A percentile compares a stretch with the other conserved stretches of the same genome.
These are phyloP conservation scores for Apiospora kogelbergensis DNA, from an alignment of 2,329 filamentous ascomycete species.

Conservation along the genomic window DNA sequence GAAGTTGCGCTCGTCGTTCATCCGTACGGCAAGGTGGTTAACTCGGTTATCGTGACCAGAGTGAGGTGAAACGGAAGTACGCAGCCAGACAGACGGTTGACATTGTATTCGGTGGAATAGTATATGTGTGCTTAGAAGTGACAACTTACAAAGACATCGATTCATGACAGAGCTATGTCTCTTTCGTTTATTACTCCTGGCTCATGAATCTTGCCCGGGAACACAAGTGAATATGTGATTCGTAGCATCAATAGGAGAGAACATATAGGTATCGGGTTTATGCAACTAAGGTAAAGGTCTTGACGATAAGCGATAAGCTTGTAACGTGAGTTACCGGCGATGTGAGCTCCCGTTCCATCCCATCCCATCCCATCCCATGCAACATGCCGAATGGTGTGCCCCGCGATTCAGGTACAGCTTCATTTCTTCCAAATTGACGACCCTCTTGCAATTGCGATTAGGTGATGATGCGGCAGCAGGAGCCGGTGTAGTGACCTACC, in stretches of 20 bases:
- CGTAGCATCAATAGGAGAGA: no score
- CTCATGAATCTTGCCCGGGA: neutral
- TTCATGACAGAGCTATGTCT: neutral
- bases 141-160: neutral
- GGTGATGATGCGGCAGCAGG: neutral
- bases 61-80: slow-evolving; percentile 1
- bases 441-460: neutral
- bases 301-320: neutral
- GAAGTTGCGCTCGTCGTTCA: slow-evolving; percentile 45
- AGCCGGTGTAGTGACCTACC: neutral
- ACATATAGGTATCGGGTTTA: neutral
- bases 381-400: neutral
- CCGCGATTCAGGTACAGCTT: neutral
- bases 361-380: neutral
- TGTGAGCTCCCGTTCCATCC: neutral
- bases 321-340: neutral
- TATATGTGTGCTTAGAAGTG: neutral
- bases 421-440: neutral
- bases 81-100: neutral
- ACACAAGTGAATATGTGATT: neutral
- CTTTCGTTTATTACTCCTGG: neutral
- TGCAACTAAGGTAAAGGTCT: neutral
- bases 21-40: slow-evolving; percentile 49
- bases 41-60: slow-evolving; percentile 43
- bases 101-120: neutral